Base-by-base conservation (phyloP, 805 yeast species). In the Wickerhamiella allomyrinae region DNA sequence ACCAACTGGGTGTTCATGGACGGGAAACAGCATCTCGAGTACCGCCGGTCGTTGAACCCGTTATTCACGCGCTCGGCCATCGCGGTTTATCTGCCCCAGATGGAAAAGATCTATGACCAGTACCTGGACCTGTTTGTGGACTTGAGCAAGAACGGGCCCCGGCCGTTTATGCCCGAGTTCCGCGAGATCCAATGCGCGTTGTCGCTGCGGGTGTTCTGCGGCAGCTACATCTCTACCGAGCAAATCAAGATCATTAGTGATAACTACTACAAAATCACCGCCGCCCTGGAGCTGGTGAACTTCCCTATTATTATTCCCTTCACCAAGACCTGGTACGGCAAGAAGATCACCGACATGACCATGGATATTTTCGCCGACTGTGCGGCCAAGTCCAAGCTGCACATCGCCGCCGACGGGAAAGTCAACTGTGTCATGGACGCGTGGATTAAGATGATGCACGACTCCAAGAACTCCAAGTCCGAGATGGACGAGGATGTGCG, bases 321-420 rank as follows among this genome's bases (percentile, higher is more conserved):
- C 70, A 86, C 98, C 47, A 91, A 89, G 68, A 80, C 98, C 27
- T 91, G 98, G 98, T 84, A 87, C 63, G 98, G 98, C 51, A 79
- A 83, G 68, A 76, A 72, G 58, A 81, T 87, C 56, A 94, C 96
- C 44, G 94, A 91, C 60, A 75, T 79, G 70, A 84, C 95, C 14
- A 89, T 91, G 96, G 79, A 76, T 53, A 78, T 85, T 53, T 86
- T 91, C 55, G 95, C 78, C 57, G 64, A 63, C 21, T 89, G 97
- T 69, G 94, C 98, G 14, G 85, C 71, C 51, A 74, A 69, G 74
- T 83, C 97, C 42, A 89, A 89, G 62, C 73, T 71, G 44, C 78
- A 78, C 57, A 79, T 89, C 57, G 78, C 73, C 34, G 68, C 70
- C 5, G 87, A 87, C 51, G 94, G 87, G 41, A 63, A 71, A 47